These are phyloP conservation scores for Neocatenulostroma microsporum DNA, from an alignment of 2,329 filamentous ascomycete species.

Conservation along the genomic window DNA sequence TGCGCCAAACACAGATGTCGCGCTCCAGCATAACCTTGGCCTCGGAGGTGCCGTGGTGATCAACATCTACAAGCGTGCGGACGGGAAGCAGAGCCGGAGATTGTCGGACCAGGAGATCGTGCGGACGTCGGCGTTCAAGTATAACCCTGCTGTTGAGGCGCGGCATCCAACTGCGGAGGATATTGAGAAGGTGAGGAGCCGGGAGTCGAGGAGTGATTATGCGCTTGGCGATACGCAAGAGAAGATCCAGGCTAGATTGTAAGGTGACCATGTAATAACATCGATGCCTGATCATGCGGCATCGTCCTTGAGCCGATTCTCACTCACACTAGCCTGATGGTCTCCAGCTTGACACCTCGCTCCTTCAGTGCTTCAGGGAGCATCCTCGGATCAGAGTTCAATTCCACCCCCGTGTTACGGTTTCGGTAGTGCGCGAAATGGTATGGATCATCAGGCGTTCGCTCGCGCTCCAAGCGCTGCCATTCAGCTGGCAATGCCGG, in stretches of 20 bases:
- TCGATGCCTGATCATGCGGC: background rate
- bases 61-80: conserved; percentile 77
- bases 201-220: conserved; percentile 59
- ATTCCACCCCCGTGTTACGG: no score
- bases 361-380: no score
- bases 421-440: no score
- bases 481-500: no score
- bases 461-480: no score
- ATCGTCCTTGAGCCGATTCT: background rate
- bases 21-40: conserved; percentile 82
- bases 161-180: conserved; percentile 78
- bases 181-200: conserved; percentile 60
- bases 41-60: conserved; percentile 73
- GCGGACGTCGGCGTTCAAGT: conserved; percentile 64
- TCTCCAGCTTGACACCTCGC: no score
- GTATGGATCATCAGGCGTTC: no score
- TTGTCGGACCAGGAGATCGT: conserved; percentile 58
- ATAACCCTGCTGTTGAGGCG: conserved; percentile 85
- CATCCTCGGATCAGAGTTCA: no score
- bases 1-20: conserved; percentile 59
- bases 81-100: conserved; percentile 57
- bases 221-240: conserved; percentile 67
- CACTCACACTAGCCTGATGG: no score
- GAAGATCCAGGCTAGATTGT: conserved; percentile 65
- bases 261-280: conserved; percentile 14